Percentiles rank a stretch among this genome's conserved stretches.
Evolutionary conservation across 768 basidiomycete genomes (phyloP).

Genomic region (Termitomyces sp.): DNA sequence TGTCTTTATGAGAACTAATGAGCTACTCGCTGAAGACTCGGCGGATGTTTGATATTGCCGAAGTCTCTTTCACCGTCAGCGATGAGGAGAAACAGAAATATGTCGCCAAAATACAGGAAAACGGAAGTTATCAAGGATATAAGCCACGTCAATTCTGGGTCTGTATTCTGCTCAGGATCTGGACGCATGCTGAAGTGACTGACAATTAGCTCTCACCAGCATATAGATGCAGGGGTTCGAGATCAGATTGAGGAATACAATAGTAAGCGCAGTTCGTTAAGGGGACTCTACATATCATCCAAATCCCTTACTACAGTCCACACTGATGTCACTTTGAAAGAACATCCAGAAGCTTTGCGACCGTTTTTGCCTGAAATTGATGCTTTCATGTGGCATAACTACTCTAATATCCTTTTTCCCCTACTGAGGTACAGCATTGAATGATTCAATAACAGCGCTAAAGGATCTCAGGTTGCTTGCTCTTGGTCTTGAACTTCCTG

Average conservation of each 20-base stretch:
- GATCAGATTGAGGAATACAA: conserved; percentile 67
- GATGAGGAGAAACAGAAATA: conserved; percentile 36
- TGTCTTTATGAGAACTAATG: too few relatives aligned
- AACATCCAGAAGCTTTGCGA: conserved; percentile 32
- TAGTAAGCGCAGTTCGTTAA: too few relatives aligned
- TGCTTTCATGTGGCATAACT: conserved; percentile 31
- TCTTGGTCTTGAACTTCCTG: conserved; percentile 40
- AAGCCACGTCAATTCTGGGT: too few relatives aligned
- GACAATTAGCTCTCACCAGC: neutral
- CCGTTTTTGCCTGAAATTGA: conserved; percentile 33
- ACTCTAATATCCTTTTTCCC: conserved; percentile 31
- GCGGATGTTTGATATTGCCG: too few relatives aligned
- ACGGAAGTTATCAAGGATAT: too few relatives aligned
- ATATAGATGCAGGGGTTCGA: too few relatives aligned
- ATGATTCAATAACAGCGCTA: neutral
- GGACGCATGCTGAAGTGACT: too few relatives aligned
- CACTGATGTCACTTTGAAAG: conserved; percentile 25
- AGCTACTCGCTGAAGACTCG: too few relatives aligned
- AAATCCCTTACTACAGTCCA: conserved; percentile 23
- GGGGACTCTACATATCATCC: neutral
- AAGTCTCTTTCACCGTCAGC: too few relatives aligned
- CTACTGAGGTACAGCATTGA: conserved; percentile 43
- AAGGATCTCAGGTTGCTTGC: conserved; percentile 26
- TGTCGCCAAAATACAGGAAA: conserved; percentile 26
- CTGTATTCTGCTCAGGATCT: too few relatives aligned